A percentile compares a stretch with the other conserved stretches of the same genome.
phyloP scores from a whole-genome alignment of 345 rosid genomes.

The Draba incana region DNA sequence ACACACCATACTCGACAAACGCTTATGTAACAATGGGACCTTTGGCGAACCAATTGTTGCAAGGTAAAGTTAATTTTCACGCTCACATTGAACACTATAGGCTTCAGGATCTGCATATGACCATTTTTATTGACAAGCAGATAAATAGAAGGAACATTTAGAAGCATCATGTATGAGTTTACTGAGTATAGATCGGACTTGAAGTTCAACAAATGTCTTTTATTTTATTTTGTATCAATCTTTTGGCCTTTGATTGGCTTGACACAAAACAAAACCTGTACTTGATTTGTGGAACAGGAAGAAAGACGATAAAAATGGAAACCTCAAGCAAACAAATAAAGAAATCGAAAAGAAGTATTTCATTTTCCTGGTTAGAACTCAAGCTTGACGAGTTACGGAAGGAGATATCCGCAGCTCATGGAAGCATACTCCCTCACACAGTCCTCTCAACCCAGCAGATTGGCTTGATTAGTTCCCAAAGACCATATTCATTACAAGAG shows the following conservation, averaged over 20 bases:
- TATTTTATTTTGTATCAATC: too few species aligned
- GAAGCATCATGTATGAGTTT: neutral
- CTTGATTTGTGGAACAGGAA: constrained; percentile 48
- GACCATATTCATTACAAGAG: constrained; percentile 66
- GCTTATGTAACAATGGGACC: constrained; percentile 88
- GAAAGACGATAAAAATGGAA: constrained; percentile 67
- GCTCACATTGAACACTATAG: neutral
- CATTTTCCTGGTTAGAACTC: constrained; percentile 57
- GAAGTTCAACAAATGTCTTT: too few species aligned
- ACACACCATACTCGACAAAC: constrained; percentile 92
- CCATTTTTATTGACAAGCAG: neutral
- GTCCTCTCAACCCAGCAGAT: constrained; percentile 80
- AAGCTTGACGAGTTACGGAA: constrained; percentile 83
- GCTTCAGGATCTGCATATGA: neutral
- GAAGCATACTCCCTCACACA: constrained; percentile 86
- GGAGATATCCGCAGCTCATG: constrained; percentile 64
- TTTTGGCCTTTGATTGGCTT: too few species aligned
- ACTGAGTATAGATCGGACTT: too few species aligned
- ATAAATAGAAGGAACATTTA: neutral
- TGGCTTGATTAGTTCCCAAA: constrained; percentile 55
- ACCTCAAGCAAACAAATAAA: constrained; percentile 50
- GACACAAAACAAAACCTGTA: neutral
- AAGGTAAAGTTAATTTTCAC: constrained; percentile 57
- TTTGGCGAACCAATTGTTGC: constrained; percentile 69
- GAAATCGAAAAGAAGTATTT: constrained; percentile 53